Evolutionary conservation across 1,284 basidiomycete species (phyloP).

Genomic region (Ceratobasidium sp.): DNA sequence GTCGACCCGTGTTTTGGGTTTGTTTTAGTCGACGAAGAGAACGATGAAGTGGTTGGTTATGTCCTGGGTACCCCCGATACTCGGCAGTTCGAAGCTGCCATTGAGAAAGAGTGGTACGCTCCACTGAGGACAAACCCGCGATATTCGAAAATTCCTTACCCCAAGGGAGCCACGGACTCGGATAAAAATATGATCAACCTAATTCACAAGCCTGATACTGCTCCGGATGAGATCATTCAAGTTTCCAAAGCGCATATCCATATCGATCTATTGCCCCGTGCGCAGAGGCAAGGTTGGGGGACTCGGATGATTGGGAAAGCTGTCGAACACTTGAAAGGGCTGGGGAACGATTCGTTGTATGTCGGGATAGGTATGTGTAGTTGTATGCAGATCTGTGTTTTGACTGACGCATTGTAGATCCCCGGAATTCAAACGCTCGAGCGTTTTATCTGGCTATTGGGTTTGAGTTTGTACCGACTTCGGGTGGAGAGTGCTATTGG

Average conservation of each 20-base stretch:
- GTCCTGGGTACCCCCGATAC: slow-evolving; percentile 67
- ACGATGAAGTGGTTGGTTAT: slow-evolving; percentile 63
- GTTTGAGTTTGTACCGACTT: slow-evolving; percentile 14
- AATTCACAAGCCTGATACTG: slow-evolving; percentile 27
- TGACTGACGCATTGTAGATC: background rate
- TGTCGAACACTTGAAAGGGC: slow-evolving; percentile 55
- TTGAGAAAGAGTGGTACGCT: slow-evolving; percentile 65
- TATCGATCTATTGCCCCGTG: slow-evolving; percentile 67
- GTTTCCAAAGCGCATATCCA: slow-evolving; percentile 68
- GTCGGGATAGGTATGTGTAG: slow-evolving; percentile 18
- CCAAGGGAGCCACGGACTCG: background rate
- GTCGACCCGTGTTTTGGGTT: slow-evolving; percentile 71
- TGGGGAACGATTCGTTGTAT: slow-evolving; percentile 12
- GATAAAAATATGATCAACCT: slow-evolving; percentile 57
- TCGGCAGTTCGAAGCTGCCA: slow-evolving; percentile 61
- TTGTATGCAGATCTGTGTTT: background rate
- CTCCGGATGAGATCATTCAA: slow-evolving; percentile 54
- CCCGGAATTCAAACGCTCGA: slow-evolving; percentile 8
- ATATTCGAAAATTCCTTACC: slow-evolving; percentile 54
- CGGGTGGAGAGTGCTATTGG: slow-evolving; percentile 23
- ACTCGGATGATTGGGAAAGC: slow-evolving; percentile 61
- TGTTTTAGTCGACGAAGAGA: slow-evolving; percentile 55
- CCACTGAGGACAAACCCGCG: slow-evolving; percentile 54
- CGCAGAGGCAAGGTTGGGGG: slow-evolving; percentile 69
- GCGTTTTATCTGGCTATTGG: slow-evolving; percentile 34